Evolutionary conservation across 2,329 filamentous ascomycete genomes (phyloP).

Genomic region (Rhexocercosporidium sp.): DNA sequence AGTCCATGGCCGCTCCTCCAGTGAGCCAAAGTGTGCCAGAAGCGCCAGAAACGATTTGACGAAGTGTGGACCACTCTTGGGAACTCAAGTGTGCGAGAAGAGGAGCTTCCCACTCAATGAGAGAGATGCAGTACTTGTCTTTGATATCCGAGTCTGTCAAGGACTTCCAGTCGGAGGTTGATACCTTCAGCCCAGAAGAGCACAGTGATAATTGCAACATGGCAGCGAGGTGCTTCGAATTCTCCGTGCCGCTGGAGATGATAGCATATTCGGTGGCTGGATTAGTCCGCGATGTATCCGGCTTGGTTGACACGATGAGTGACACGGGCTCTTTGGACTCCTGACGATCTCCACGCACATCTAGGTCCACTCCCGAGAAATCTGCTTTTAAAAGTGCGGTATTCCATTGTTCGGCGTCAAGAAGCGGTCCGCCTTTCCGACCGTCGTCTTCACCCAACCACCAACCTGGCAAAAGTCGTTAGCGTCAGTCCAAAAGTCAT

Average conservation of each 20-base stretch:
- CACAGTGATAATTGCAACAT: background rate
- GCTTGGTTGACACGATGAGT: slow-evolving; percentile 2
- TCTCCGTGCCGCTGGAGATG: background rate
- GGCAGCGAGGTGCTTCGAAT: background rate
- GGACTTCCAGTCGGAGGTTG: background rate
- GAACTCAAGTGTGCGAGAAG: background rate
- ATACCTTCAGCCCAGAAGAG: background rate
- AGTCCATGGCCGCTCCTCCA: slow-evolving; percentile 31
- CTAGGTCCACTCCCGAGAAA: slow-evolving; percentile 3
- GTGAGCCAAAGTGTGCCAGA: background rate
- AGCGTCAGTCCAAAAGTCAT: too few species aligned
- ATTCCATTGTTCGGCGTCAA: slow-evolving; percentile 11
- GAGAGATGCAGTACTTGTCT: background rate
- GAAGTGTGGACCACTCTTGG: background rate
- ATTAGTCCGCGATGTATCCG: background rate
- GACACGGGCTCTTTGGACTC: slow-evolving; percentile 13
- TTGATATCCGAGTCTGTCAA: background rate
- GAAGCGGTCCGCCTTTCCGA: slow-evolving; percentile 1
- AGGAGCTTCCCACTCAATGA: background rate
- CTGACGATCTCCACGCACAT: background rate
- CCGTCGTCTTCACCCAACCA: slow-evolving; percentile 17
- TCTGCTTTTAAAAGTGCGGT: slow-evolving; percentile 8
- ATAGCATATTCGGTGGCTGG: background rate
- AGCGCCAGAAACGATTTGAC: background rate
- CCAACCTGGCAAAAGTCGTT: slow-evolving; percentile 27